Percentiles rank a stretch among this genome's conserved stretches.
Evolutionary conservation across 352 stramenopile species (phyloP).

Genomic region (Pythium volutum): DNA sequence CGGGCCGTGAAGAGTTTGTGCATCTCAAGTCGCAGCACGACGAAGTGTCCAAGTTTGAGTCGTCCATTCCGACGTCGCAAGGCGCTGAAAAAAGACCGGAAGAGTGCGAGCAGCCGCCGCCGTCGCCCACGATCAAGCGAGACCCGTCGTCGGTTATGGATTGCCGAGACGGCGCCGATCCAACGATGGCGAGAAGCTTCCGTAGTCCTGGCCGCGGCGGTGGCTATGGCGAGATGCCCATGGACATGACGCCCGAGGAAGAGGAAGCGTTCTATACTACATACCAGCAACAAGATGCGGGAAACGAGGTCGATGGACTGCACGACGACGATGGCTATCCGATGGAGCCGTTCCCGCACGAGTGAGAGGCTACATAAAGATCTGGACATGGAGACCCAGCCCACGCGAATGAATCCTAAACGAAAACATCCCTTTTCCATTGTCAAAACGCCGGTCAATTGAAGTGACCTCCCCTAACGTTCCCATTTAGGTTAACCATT

Average conservation of each 20-base stretch:
- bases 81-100: conserved; percentile 33
- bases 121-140: conserved; percentile 75
- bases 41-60: conserved; percentile 83
- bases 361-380: background rate
- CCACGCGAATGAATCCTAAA: too few species aligned
- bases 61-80: conserved; percentile 43
- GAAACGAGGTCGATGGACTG: background rate
- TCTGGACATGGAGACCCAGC: too few species aligned
- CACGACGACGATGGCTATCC: conserved; percentile 1
- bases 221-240: background rate
- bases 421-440: background rate
- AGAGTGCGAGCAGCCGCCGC: conserved; percentile 70
- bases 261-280: conserved; percentile 17
- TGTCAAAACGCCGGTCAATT: background rate
- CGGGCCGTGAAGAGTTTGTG: conserved; percentile 77
- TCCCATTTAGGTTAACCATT: background rate
- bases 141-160: conserved; percentile 47
- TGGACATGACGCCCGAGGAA: conserved; percentile 10
- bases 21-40: conserved; percentile 81
- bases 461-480: background rate
- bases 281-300: background rate
- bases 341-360: background rate
- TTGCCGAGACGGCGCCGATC: background rate
- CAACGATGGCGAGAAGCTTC: background rate
- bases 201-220: background rate